Evolutionary conservation across 176 grass and related monocot species (phyloP).

Genomic region (Chrysopogon serrulatus): DNA sequence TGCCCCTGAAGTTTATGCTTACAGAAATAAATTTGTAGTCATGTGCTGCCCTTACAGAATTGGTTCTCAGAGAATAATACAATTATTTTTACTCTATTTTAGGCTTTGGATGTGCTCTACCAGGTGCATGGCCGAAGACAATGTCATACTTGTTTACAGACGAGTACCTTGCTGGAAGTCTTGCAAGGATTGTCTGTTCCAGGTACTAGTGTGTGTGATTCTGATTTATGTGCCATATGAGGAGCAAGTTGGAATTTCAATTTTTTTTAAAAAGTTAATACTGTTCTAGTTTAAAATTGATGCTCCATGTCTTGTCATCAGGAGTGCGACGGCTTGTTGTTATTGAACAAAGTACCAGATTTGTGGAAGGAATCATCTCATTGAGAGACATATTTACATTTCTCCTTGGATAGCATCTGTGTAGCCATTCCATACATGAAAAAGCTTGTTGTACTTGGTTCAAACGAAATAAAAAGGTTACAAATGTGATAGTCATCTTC

Average conservation of each 20-base stretch:
- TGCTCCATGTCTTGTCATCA: not conserved
- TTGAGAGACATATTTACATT: constrained; percentile 58
- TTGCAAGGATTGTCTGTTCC: constrained; percentile 52
- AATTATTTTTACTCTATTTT: not conserved
- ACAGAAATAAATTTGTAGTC: no score
- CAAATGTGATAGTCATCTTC: constrained; percentile 11
- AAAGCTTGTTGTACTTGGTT: constrained; percentile 39
- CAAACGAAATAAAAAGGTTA: constrained; percentile 35
- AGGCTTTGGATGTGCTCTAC: constrained; percentile 62
- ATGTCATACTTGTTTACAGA: constrained; percentile 50
- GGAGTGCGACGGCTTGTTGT: constrained; percentile 53
- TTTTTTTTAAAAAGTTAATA: not conserved
- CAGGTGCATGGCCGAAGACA: constrained; percentile 53
- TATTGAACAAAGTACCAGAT: constrained; percentile 48
- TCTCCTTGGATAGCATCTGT: constrained; percentile 60
- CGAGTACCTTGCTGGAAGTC: constrained; percentile 44
- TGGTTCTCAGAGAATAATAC: constrained; percentile 8
- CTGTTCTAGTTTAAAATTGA: not conserved
- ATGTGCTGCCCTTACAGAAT: not conserved
- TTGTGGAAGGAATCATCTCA: constrained; percentile 64
- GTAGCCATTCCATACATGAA: constrained; percentile 54
- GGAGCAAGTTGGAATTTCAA: not conserved
- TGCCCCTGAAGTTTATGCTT: no score
- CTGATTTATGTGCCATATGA: not conserved
- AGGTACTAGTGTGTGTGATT: constrained; percentile 39